Evolutionary conservation across 2,329 filamentous ascomycete genomes (phyloP).

Genomic region (Claviceps citrina): DNA sequence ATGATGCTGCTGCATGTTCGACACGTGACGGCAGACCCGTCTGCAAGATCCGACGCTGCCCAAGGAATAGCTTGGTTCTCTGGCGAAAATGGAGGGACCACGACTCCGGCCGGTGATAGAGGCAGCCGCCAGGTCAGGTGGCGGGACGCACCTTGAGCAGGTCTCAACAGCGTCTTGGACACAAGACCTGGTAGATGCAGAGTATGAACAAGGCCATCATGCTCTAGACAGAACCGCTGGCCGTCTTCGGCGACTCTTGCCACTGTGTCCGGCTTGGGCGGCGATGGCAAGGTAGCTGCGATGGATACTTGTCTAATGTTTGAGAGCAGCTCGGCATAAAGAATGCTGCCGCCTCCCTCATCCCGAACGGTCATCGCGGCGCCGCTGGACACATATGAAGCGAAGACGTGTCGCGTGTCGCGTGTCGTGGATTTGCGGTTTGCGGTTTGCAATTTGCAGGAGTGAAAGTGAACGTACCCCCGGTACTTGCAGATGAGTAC

Average conservation of each 20-base stretch:
- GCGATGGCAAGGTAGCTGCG: constrained; percentile 33
- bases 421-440: background rate
- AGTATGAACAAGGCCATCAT: constrained; percentile 23
- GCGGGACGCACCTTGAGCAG: constrained; percentile 16
- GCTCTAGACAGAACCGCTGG: constrained; percentile 29
- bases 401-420: background rate
- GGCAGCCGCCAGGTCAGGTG: constrained; percentile 42
- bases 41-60: constrained; percentile 35
- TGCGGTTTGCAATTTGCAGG: no score
- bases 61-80: constrained; percentile 35
- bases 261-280: constrained; percentile 26
- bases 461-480: no score
- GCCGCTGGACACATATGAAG: background rate
- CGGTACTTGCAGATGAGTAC: no score
- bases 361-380: constrained; percentile 1
- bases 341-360: constrained; percentile 13
- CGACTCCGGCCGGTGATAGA: constrained; percentile 13
- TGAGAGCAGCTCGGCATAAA: constrained; percentile 50
- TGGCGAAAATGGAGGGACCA: constrained; percentile 13
- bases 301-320: constrained; percentile 51
- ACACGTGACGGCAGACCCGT: constrained; percentile 27
- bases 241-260: constrained; percentile 31
- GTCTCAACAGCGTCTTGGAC: constrained; percentile 21
- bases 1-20: constrained; percentile 24
- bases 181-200: constrained; percentile 30